Percentiles rank a stretch among this genome's conserved stretches.
phyloP scores from a whole-genome alignment of 768 basidiomycete genomes.

The Tephrocybe sp. region DNA sequence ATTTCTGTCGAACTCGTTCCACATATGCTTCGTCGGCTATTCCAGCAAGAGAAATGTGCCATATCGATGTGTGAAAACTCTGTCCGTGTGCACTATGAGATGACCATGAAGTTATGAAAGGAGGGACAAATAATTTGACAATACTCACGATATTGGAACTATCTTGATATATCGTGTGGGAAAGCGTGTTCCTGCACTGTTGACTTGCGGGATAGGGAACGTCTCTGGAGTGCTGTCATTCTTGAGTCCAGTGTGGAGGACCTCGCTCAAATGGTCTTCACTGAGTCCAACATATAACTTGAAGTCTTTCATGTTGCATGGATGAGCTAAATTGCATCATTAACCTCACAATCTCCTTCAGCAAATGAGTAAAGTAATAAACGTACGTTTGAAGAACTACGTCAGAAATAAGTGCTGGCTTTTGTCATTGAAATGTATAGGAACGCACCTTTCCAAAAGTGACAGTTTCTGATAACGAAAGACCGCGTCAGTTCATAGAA shows the following conservation, averaged over 20 bases:
- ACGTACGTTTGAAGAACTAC: constrained; percentile 43
- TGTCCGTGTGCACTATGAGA: constrained; percentile 59
- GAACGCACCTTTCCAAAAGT: constrained; percentile 76
- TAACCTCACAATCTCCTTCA: constrained; percentile 1
- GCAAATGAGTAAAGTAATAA: not conserved
- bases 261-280: constrained; percentile 65
- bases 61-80: constrained; percentile 78
- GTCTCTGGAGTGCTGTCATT: constrained; percentile 66
- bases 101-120: not conserved
- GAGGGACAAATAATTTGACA: not conserved
- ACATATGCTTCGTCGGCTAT: constrained; percentile 55
- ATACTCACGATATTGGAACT: constrained; percentile 66
- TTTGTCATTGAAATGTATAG: not conserved
- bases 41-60: constrained; percentile 66
- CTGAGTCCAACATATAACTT: constrained; percentile 64
- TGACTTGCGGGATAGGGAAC: constrained; percentile 56
- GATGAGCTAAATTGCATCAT: constrained; percentile 54
- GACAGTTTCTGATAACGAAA: constrained; percentile 50
- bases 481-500: constrained; percentile 5
- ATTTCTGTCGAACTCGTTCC: constrained; percentile 45
- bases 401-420: constrained; percentile 1
- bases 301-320: constrained; percentile 86
- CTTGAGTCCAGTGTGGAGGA: constrained; percentile 59
- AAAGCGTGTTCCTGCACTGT: constrained; percentile 52
- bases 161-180: constrained; percentile 74